Base-by-base conservation (phyloP, 2,329 filamentous ascomycete species). In the Paecilomyces fulvus region DNA sequence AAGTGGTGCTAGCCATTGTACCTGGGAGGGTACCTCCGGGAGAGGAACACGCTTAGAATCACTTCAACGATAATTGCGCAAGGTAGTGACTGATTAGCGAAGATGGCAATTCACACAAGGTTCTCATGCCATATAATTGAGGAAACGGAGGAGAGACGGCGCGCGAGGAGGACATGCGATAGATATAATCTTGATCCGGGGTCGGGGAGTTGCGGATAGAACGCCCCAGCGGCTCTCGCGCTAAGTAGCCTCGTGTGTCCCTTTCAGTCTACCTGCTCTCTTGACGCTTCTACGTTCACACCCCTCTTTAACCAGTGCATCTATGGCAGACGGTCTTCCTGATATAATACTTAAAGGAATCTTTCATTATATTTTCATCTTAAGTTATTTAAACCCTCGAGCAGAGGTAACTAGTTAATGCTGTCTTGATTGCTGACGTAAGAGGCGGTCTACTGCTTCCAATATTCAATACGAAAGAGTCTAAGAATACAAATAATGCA, bases 1-100 rank as follows among this genome's bases (percentile, higher is more conserved):
- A 80, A 67, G 86, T 83, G 62, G 73, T 67, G 63, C 66, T 77
- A 62, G 77, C 75, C 77, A 80, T 80, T 62, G 66, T 70, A 65
- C 62, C 63, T 43, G 37, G 60, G 66, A 63, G 63, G 63, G 61
- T 61, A 49, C 48, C 48, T 49, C 20, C 49, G 21, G 43, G 52
- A 23, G 28, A 21, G 28, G 50, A 21, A 20, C 14, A 33, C 10
- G 21, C 9, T 17, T 12, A 9, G 50, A 25, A 30, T 20, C 17
- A 17, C 25, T 52, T 52, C 50, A 33, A 52, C 30, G 30, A 52
- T 20, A n/a, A 20, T 49, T 49, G 50, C 30, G 23, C 23, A 51
- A 23, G 49, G 14, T 20, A 14, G 20, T n/a, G 28, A 51, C 14
- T 23, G 23, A 11, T 30, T 28, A 12, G 20, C 7, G n/a, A 20